These are phyloP conservation scores for Candida golubevii DNA, from an alignment of 805 yeast genomes.

Conservation along the genomic window DNA sequence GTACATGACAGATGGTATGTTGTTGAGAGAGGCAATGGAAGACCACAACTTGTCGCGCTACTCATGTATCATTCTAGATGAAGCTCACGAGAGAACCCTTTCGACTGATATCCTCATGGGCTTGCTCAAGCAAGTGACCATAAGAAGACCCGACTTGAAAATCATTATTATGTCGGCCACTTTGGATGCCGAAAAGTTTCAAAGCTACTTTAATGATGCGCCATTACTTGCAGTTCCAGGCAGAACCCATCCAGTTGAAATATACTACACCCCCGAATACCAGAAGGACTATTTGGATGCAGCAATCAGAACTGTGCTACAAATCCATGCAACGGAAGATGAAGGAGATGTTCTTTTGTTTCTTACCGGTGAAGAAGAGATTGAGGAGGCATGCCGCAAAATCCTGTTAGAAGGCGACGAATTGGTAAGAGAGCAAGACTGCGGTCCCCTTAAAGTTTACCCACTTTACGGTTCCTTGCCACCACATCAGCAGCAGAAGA, in stretches of 20 bases:
- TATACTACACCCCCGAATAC: slow-evolving; percentile 93
- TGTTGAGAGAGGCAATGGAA: slow-evolving; percentile 94
- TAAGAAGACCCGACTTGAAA: slow-evolving; percentile 81
- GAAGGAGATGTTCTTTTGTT: slow-evolving; percentile 86
- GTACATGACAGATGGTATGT: slow-evolving; percentile 99
- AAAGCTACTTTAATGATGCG: slow-evolving; percentile 81
- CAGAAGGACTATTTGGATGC: slow-evolving; percentile 94
- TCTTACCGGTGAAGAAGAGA: slow-evolving; percentile 95
- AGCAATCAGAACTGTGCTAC: slow-evolving; percentile 91
- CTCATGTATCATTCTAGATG: slow-evolving; percentile 90
- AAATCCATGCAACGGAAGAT: slow-evolving; percentile 94
- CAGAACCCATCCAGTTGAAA: slow-evolving; percentile 95
- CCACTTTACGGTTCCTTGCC: slow-evolving; percentile 96
- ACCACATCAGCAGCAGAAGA: slow-evolving; percentile 90
- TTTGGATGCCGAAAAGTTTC: slow-evolving; percentile 94
- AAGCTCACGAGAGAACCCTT: slow-evolving; percentile 96
- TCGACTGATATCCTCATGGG: slow-evolving; percentile 98
- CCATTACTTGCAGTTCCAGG: slow-evolving; percentile 97
- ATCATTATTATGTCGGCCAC: slow-evolving; percentile 97
- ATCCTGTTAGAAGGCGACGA: slow-evolving; percentile 86
- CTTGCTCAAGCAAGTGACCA: slow-evolving; percentile 73
- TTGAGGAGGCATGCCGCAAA: slow-evolving; percentile 93
- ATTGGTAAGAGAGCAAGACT: slow-evolving; percentile 77
- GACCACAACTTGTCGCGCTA: slow-evolving; percentile 79
- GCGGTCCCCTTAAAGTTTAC: slow-evolving; percentile 86